These are phyloP conservation scores for Plasmodium knowlesi DNA, from an alignment of 169 alveolate species.

Conservation along the genomic window DNA sequence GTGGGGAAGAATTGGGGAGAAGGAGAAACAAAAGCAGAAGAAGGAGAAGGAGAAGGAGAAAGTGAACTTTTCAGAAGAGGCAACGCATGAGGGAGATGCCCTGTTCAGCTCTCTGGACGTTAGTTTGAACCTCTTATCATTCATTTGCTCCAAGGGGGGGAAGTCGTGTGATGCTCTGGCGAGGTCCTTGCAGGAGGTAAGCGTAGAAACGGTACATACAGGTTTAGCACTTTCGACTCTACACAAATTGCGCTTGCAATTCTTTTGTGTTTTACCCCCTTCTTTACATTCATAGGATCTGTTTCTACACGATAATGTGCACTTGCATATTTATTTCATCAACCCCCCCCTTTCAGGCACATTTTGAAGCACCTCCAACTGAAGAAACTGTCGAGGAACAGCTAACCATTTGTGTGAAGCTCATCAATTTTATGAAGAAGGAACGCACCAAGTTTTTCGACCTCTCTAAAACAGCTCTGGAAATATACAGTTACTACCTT, in stretches of 20 bases:
- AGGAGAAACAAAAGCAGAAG: background rate
- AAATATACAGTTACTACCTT: background rate
- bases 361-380: background rate
- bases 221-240: background rate
- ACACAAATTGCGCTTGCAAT: background rate
- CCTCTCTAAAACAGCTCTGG: background rate
- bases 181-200: background rate
- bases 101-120: background rate
- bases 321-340: background rate
- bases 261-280: background rate
- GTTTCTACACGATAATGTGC: background rate
- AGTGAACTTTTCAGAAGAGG: background rate
- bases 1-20: background rate
- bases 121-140: background rate
- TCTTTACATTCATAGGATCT: background rate
- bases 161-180: background rate
- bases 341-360: background rate
- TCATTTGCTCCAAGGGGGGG: background rate
- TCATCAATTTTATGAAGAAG: constrained; percentile 30
- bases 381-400: background rate
- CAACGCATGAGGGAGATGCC: background rate
- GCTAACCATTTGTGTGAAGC: constrained; percentile 8
- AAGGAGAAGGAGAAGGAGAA: background rate
- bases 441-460: constrained; percentile 3
- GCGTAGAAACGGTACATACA: background rate